Base-by-base conservation (phyloP, 1,139 yeast species). In the Groenewaldozyma sp. region DNA sequence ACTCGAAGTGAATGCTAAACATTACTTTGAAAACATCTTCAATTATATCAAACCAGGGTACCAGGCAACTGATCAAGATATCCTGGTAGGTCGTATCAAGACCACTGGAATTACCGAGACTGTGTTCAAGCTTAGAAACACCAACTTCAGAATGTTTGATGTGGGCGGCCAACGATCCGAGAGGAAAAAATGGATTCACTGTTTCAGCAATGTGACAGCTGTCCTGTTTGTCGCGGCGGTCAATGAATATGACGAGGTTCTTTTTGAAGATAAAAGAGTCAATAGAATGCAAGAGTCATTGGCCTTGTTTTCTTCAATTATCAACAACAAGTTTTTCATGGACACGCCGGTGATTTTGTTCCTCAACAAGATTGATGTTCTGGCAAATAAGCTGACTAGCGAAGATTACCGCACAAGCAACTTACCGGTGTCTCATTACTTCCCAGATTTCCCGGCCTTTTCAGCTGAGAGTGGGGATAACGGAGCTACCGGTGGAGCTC, bases 131-230 rank as follows among this genome's bases (percentile, higher is more conserved):
- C 76, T 88, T 45, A 50, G 52, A 71, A 82, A 49, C 67, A 53
- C 79, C 9, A 77, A 71, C 45, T 78, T 88, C 55, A 78, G 76
- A 52, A 84, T 93, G 36, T 67, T 87, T 42, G 99, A 91, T 65
- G 97, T 95, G 4, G 99, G 99, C 37, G 99, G 99, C 1, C 98
- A 91, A 63, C 69, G 98, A 43, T 77, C 88, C 31, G 98, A 91
- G 62, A 73, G 98, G 43, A 78, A 80, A 50, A 91, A 91, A 58
- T 91, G 98, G 98, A 83, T 91, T 45, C 95, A 88, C 58, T 84
- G 95, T 56, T 91, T 93, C 62, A 94, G 88, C 54, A 86, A 83
- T 48, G 87, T 91, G 41, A 82, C 95, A 0, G 86, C 94, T 1
- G 80, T 93, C 1, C 62, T 91, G 28, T 91, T 87, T 61, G 95